These are phyloP conservation scores for Fusarium robinianum DNA, from an alignment of 2,329 filamentous ascomycete genomes.

Conservation along the genomic window DNA sequence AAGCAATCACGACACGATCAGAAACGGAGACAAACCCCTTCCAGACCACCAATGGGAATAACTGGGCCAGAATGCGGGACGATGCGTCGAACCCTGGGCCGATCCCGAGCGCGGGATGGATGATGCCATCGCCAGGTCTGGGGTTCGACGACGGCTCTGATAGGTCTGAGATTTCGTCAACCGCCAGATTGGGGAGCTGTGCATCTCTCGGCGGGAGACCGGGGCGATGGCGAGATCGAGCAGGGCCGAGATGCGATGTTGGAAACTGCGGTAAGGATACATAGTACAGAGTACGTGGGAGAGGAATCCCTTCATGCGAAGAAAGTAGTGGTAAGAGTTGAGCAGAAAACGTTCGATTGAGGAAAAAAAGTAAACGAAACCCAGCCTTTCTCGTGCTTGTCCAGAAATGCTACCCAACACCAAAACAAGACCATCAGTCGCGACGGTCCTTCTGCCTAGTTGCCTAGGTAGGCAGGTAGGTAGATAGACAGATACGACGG, in stretches of 20 bases:
- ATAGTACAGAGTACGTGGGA: too few relatives aligned
- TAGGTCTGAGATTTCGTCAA: conserved; percentile 14
- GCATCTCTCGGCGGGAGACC: conserved; percentile 12
- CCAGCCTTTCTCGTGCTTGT: not conserved
- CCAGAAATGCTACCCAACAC: conserved; percentile 1
- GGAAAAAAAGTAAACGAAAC: not conserved
- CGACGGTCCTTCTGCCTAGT: not conserved
- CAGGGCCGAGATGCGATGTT: conserved; percentile 6
- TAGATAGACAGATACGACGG: not conserved
- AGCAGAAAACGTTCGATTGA: too few relatives aligned
- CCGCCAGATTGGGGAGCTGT: conserved; percentile 6
- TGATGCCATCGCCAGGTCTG: conserved; percentile 22
- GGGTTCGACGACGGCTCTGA: conserved; percentile 8
- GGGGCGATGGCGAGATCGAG: conserved; percentile 28
- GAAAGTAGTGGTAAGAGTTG: too few relatives aligned
- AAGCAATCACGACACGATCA: too few relatives aligned
- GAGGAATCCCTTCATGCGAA: too few relatives aligned
- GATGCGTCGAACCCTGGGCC: too few relatives aligned
- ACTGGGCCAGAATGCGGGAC: conserved; percentile 5
- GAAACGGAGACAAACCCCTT: too few relatives aligned
- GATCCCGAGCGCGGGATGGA: conserved; percentile 21
- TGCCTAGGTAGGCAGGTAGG: not conserved
- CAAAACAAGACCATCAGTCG: not conserved
- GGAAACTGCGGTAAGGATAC: too few relatives aligned
- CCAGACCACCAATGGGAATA: conserved; percentile 6